Evolutionary conservation across 2,329 filamentous ascomycete genomes (phyloP).

Genomic region (Arthrinium phaeospermum): DNA sequence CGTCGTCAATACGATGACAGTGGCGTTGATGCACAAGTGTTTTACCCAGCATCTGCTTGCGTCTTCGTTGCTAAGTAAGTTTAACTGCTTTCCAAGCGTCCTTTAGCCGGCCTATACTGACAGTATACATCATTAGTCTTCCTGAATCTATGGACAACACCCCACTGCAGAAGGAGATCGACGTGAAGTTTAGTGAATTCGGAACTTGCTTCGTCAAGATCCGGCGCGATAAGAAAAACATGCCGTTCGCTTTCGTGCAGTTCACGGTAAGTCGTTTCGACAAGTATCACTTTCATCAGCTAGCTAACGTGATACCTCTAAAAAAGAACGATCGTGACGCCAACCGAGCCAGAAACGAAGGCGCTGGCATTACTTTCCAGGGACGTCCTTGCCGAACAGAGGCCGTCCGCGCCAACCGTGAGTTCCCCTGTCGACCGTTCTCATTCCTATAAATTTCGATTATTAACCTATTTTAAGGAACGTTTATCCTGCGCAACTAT

Average conservation of each 20-base stretch:
- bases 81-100: slow-evolving; percentile 7
- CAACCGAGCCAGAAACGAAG: slow-evolving; percentile 51
- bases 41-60: slow-evolving; percentile 61
- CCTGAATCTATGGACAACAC: slow-evolving; percentile 55
- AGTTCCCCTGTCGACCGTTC: slow-evolving; percentile 33
- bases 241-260: slow-evolving; percentile 70
- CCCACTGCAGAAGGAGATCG: slow-evolving; percentile 59
- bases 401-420: slow-evolving; percentile 64
- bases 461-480: slow-evolving; percentile 46
- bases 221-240: slow-evolving; percentile 59
- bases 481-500: slow-evolving; percentile 53
- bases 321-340: slow-evolving; percentile 56
- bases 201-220: slow-evolving; percentile 69
- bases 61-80: slow-evolving; percentile 72
- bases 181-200: slow-evolving; percentile 56
- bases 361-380: slow-evolving; percentile 54
- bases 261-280: slow-evolving; percentile 57
- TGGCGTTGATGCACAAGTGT: slow-evolving; percentile 55
- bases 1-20: slow-evolving; percentile 18
- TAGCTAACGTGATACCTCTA: slow-evolving; percentile 33
- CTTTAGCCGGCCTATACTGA: neutral
- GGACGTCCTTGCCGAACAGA: slow-evolving; percentile 66
- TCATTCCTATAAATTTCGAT: neutral
- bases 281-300: neutral
- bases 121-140: slow-evolving; percentile 47